Percentiles rank a stretch among this genome's conserved stretches.
Evolutionary conservation across 139 green algal genomes (phyloP).

Genomic region (Coelastrella sp.): DNA sequence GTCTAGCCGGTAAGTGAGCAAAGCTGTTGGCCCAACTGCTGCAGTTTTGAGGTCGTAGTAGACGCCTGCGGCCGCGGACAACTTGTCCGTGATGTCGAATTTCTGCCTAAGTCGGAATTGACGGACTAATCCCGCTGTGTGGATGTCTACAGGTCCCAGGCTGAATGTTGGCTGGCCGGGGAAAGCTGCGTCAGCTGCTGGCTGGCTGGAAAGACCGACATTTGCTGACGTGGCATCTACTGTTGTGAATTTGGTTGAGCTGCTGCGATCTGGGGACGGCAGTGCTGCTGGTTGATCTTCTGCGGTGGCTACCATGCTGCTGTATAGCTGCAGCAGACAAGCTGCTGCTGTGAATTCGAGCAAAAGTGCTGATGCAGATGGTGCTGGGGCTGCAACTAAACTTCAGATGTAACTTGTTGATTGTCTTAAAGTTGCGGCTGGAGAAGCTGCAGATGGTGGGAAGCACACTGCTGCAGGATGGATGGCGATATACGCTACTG

Average conservation of each 20-base stretch:
- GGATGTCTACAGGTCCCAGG: slow-evolving; percentile 11
- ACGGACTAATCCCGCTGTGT: slow-evolving; percentile 17
- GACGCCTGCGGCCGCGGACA: slow-evolving; percentile 1
- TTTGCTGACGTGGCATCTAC: neutral
- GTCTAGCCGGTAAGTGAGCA: slow-evolving; percentile 15
- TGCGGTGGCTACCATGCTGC: too few species aligned
- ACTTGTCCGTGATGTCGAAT: neutral
- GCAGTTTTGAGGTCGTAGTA: slow-evolving; percentile 17
- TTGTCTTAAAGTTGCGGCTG: too few species aligned
- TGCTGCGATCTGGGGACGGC: too few species aligned
- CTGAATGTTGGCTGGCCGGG: slow-evolving; percentile 25
- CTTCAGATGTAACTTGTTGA: too few species aligned
- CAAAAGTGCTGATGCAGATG: too few species aligned
- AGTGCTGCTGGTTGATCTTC: too few species aligned
- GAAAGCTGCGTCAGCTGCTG: neutral
- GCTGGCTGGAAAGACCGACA: neutral
- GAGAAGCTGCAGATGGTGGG: too few species aligned
- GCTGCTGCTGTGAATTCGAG: too few species aligned
- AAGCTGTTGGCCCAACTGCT: neutral
- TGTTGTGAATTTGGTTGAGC: neutral
- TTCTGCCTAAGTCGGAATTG: slow-evolving; percentile 32
- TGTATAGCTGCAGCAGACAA: too few species aligned
- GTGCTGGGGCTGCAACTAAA: too few species aligned
- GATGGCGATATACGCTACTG: too few species aligned
- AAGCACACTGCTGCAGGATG: too few species aligned